phyloP scores from a whole-genome alignment of 441 rosid species.

The Gossypium lobatum region DNA sequence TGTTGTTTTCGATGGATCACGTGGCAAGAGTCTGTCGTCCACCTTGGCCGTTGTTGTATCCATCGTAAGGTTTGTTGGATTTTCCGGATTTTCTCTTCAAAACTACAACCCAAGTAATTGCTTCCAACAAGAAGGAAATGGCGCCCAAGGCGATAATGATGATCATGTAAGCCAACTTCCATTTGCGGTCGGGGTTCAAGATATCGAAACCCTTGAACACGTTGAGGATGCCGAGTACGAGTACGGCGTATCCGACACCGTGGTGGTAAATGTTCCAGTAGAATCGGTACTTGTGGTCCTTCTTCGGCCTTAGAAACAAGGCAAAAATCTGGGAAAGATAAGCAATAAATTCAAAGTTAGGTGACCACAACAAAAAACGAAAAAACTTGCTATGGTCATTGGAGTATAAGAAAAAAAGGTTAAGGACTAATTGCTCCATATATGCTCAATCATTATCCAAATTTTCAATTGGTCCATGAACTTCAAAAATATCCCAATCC shows the following conservation, averaged over 20 bases:
- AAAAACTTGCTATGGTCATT: too few relatives aligned
- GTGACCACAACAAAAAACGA: neutral
- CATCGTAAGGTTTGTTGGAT: conserved; percentile 45
- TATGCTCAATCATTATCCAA: too few relatives aligned
- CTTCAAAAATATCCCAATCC: too few relatives aligned
- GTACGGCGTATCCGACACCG: conserved; percentile 38
- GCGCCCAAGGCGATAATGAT: conserved; percentile 36
- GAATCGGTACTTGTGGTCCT: conserved; percentile 57
- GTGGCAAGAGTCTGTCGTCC: conserved; percentile 22
- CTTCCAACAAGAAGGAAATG: conserved; percentile 42
- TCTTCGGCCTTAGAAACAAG: conserved; percentile 46
- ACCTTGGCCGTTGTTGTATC: conserved; percentile 30
- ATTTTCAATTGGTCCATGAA: too few relatives aligned
- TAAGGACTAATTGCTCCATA: too few relatives aligned
- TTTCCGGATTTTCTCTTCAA: conserved; percentile 40
- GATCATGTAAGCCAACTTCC: conserved; percentile 38
- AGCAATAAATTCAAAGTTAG: neutral
- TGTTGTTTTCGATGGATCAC: conserved; percentile 3
- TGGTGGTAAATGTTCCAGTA: conserved; percentile 69
- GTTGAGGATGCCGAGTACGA: conserved; percentile 44
- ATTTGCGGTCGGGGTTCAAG: conserved; percentile 36
- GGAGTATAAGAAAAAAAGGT: too few relatives aligned
- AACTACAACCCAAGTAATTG: conserved; percentile 47
- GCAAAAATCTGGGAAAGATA: conserved; percentile 40
- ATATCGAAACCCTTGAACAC: conserved; percentile 48